Evolutionary conservation across 2,329 filamentous ascomycete species (phyloP).

Genomic region (Fusarium oxysporum): DNA sequence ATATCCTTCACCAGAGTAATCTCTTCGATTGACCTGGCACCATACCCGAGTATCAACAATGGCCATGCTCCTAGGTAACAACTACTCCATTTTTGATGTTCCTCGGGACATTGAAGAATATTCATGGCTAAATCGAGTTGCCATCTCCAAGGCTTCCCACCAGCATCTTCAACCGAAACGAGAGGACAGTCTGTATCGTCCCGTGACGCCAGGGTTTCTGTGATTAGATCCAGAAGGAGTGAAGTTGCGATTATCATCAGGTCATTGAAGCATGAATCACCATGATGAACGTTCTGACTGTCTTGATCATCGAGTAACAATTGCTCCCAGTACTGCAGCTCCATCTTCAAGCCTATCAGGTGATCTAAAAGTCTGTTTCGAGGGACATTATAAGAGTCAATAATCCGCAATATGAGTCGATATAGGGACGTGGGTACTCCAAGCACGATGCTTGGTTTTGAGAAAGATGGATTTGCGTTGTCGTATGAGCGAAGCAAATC

Average conservation of each 20-base stretch:
- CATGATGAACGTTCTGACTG: too few relatives aligned
- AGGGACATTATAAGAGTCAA: too few relatives aligned
- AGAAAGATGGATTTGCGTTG: too few relatives aligned
- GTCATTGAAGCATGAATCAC: neutral
- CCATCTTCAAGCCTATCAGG: too few relatives aligned
- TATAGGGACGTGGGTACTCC: too few relatives aligned
- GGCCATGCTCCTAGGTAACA: neutral
- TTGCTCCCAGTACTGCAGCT: too few relatives aligned
- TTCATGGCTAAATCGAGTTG: neutral
- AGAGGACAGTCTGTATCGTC: rapidly evolving
- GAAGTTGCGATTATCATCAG: neutral
- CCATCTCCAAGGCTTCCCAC: neutral
- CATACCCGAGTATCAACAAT: neutral
- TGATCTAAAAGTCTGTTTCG: too few relatives aligned
- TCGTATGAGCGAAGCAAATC: too few relatives aligned
- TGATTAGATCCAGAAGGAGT: neutral
- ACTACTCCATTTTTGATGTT: neutral
- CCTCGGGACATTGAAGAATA: neutral
- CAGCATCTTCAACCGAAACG: rapidly evolving
- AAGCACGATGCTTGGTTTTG: too few relatives aligned
- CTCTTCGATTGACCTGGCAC: neutral
- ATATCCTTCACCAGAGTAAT: neutral
- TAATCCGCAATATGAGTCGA: too few relatives aligned
- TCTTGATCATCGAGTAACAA: too few relatives aligned
- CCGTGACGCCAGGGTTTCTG: rapidly evolving